Evolutionary conservation across 306 rosid species (phyloP).

Genomic region (Gillenia trifoliata): DNA sequence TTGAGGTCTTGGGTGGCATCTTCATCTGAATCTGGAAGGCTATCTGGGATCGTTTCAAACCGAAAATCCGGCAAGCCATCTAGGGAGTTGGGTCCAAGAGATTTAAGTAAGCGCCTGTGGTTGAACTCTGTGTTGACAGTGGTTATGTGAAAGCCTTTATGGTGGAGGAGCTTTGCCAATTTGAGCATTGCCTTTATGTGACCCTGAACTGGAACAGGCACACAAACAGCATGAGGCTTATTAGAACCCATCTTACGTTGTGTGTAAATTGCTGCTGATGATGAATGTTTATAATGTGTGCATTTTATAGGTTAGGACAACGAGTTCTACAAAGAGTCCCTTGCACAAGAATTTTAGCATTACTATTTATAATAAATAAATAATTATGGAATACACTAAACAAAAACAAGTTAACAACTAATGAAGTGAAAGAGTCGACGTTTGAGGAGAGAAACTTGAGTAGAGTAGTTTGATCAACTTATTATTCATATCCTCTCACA

Average conservation of each 20-base stretch:
- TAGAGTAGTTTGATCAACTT: no score
- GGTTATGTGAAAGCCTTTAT: slow-evolving; percentile 17
- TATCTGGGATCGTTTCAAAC: slow-evolving; percentile 6
- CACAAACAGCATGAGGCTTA: slow-evolving; percentile 15
- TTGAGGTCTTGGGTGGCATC: neutral
- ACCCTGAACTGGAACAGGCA: slow-evolving; percentile 7
- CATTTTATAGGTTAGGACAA: no score
- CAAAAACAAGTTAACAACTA: no score
- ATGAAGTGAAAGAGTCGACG: no score
- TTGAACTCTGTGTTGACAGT: slow-evolving; percentile 15
- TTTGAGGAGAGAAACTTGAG: no score
- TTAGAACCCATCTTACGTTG: neutral
- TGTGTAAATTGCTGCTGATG: no score
- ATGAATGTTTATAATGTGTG: no score
- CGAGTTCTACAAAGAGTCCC: no score
- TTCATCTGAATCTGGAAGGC: neutral
- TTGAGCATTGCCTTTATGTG: slow-evolving; percentile 16
- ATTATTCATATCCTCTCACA: no score
- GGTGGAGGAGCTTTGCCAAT: slow-evolving; percentile 20
- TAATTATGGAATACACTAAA: no score
- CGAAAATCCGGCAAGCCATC: neutral
- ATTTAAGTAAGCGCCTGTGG: slow-evolving; percentile 5
- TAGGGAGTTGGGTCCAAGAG: neutral
- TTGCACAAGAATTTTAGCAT: no score
- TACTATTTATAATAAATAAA: no score